These are phyloP conservation scores for Solanum gracilifrons DNA, from an alignment of 257 asterid species.

Conservation along the genomic window DNA sequence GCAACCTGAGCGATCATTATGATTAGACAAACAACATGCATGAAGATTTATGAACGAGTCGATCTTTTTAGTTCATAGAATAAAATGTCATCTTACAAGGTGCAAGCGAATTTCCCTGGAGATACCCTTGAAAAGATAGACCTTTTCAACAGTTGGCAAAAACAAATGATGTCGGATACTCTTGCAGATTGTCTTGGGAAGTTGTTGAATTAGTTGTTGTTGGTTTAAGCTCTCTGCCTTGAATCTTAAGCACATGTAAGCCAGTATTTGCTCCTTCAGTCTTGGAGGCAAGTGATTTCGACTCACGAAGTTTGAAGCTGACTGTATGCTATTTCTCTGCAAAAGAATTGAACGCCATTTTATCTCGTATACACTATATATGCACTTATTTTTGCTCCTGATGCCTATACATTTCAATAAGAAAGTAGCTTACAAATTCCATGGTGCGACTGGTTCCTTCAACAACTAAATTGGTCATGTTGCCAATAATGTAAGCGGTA, in stretches of 20 bases:
- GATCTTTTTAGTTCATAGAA: neutral
- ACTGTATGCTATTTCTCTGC: conserved; percentile 76
- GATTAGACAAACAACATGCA: neutral
- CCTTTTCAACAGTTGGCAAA: conserved; percentile 59
- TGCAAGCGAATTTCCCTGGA: conserved; percentile 52
- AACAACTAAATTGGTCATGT: conserved; percentile 91
- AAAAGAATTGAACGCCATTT: neutral
- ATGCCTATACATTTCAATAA: neutral
- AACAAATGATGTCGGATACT: conserved; percentile 67
- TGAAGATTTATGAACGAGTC: neutral
- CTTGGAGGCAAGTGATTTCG: conserved; percentile 68
- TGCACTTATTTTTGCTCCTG: neutral
- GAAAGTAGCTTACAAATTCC: conserved; percentile 61
- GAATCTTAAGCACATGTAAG: conserved; percentile 76
- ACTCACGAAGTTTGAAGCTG: conserved; percentile 72
- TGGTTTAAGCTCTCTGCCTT: conserved; percentile 90
- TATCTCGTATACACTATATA: neutral
- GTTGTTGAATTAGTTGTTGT: conserved; percentile 72
- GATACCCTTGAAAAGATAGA: conserved; percentile 69
- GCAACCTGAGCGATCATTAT: conserved; percentile 40
- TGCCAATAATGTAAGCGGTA: conserved; percentile 91
- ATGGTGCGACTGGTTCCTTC: conserved; percentile 90
- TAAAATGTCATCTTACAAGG: conserved; percentile 29
- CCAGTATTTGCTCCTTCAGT: conserved; percentile 74
- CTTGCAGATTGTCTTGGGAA: conserved; percentile 66